phyloP scores from a whole-genome alignment of 1,284 basidiomycete species.

The Exobasidium cylindrosporum region DNA sequence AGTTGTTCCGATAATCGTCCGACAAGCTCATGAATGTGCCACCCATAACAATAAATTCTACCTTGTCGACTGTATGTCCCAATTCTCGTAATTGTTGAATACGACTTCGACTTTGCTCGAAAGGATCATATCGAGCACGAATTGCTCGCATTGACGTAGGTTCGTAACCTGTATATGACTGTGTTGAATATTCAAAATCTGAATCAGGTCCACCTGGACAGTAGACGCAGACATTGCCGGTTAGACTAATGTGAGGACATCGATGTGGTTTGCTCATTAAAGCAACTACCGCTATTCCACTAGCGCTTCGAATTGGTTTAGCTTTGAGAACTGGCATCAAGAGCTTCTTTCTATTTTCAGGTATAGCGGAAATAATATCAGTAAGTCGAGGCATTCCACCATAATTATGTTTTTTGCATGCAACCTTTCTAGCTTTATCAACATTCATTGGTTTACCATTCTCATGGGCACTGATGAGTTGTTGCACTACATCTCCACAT shows the following conservation, averaged over 20 bases:
- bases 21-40: conserved; percentile 99
- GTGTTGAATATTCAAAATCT: conserved; percentile 99
- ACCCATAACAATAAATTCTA: conserved; percentile 99
- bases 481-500: conserved; percentile 89
- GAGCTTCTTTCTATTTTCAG: conserved; percentile 91
- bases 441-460: conserved; percentile 66
- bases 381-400: conserved; percentile 86
- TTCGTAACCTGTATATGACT: conserved; percentile 91
- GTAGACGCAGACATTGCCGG: conserved; percentile 99
- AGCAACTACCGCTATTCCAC: conserved; percentile 96
- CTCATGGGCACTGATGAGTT: conserved; percentile 86
- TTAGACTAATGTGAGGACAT: conserved; percentile 99
- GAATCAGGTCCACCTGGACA: conserved; percentile 99
- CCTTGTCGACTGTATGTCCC: conserved; percentile 96
- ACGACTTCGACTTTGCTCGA: conserved; percentile 91
- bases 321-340: conserved; percentile 87
- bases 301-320: conserved; percentile 93
- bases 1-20: conserved; percentile 87
- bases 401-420: conserved; percentile 85
- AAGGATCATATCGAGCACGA: conserved; percentile 94
- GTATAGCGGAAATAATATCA: conserved; percentile 97
- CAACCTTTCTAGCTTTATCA: conserved; percentile 78
- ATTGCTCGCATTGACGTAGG: conserved; percentile 99
- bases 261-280: conserved; percentile 99
- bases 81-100: conserved; percentile 92